A percentile compares a stretch with the other conserved stretches of the same genome.
These are phyloP conservation scores for Thelonectria rubi DNA, from an alignment of 2,329 filamentous ascomycete genomes.

Conservation along the genomic window DNA sequence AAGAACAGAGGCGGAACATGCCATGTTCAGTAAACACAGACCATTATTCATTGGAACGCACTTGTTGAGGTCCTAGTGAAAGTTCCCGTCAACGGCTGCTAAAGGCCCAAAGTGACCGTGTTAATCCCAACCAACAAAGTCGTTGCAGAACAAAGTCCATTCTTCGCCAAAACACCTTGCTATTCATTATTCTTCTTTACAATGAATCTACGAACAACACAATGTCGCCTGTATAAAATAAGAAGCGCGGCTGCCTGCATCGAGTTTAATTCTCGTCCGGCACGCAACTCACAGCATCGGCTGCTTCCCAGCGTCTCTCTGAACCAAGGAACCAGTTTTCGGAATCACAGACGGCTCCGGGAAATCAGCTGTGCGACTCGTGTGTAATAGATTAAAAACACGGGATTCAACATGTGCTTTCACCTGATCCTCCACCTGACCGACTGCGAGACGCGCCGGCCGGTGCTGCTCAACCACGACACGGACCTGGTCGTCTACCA, in stretches of 20 bases:
- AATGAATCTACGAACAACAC: no score
- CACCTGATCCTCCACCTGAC: background rate
- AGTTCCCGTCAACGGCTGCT: no score
- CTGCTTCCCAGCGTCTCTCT: no score
- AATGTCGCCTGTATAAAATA: no score
- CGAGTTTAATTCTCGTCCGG: background rate
- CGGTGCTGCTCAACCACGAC: background rate
- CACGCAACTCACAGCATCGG: no score
- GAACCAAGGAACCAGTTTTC: no score
- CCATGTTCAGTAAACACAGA: no score
- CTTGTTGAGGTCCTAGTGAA: no score
- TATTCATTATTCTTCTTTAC: no score
- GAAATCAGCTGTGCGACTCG: background rate
- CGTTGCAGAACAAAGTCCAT: background rate
- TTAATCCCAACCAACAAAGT: background rate
- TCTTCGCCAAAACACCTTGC: no score
- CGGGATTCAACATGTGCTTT: constrained; percentile 2
- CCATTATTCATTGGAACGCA: background rate
- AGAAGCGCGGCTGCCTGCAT: background rate
- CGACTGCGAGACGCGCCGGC: constrained; percentile 7
- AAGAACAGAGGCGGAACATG: no score
- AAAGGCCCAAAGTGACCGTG: background rate
- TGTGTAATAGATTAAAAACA: background rate
- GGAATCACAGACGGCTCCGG: background rate
- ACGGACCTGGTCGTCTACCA: background rate